Evolutionary conservation across 2,329 filamentous ascomycete genomes (phyloP), one percentile per base, ranked within the genome.

Genomic region (Penicillium occitanis): DNA sequence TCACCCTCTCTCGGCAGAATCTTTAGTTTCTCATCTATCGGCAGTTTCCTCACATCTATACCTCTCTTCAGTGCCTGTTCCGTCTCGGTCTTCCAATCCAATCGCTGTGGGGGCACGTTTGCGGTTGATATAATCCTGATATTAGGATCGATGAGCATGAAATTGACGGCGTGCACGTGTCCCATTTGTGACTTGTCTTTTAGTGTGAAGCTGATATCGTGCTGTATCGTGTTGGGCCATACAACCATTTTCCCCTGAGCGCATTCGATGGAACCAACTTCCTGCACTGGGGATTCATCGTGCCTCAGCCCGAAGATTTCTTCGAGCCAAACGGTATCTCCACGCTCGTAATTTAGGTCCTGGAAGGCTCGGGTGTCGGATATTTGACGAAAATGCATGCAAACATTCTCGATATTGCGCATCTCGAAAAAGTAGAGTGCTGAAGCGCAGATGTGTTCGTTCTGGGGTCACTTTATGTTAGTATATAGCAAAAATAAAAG

Each of bases 381-480:
- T 0, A 71, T 66, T 17, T 83, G 83, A 8, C 81, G 83, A 71
- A 90, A 88, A 3, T 77, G 75, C 5, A 90, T 79, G 4, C 70
- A 71, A 57, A 80, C 81, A 1, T 84, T 79, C 0, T 83, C 84
- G 61, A 90, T 83, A 73, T 91, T 91, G 0, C 87, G 82, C 55
- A 73, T 77, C 67, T 88, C 85, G 69, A 86, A 86, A 73, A 88
- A 88, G 74, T 87, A 88, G 19, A 90, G 77, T 0, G 87, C 85
- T 0, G 87, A 87, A 0, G 87, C 87, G 69, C 83, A 84, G 44
- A 91, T 89, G 68, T 84, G 85, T 73, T 91, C 88, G 70, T 90
- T 90, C 76, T 79, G 51, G 14, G n/a, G 11, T 22, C 30, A 11
- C 11, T 57, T 14, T 22, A 13, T 13, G 33, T 57, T 7, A 57